Evolutionary conservation across 2,329 filamentous ascomycete species (phyloP).

Genomic region (Pseudonectria buxi): DNA sequence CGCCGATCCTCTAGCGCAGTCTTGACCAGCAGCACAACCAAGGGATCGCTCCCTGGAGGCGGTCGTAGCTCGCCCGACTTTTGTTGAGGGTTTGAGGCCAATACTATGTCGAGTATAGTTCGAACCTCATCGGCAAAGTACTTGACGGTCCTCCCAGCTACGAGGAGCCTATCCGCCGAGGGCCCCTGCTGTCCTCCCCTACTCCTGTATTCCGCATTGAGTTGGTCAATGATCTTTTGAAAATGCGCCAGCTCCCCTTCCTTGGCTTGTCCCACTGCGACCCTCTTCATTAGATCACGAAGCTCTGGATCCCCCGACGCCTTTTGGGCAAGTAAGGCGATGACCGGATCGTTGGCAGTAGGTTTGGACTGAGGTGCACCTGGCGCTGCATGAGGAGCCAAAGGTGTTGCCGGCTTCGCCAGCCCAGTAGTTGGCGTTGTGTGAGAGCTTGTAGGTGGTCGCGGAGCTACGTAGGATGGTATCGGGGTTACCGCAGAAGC

Average conservation of each 20-base stretch:
- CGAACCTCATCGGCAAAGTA: slow-evolving; percentile 55
- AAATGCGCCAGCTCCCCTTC: slow-evolving; percentile 67
- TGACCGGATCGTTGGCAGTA: slow-evolving; percentile 61
- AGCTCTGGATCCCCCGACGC: slow-evolving; percentile 67
- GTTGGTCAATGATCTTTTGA: slow-evolving; percentile 72
- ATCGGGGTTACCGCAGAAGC: slow-evolving; percentile 10
- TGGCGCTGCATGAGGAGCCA: slow-evolving; percentile 7
- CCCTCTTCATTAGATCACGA: slow-evolving; percentile 75
- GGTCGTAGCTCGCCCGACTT: slow-evolving; percentile 46
- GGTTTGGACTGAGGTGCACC: slow-evolving; percentile 16
- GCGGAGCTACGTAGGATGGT: slow-evolving; percentile 18
- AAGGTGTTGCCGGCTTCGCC: slow-evolving; percentile 9
- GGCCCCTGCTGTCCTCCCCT: slow-evolving; percentile 45
- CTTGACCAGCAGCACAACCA: slow-evolving; percentile 52
- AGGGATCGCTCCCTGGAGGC: slow-evolving; percentile 46
- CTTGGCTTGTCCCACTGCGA: slow-evolving; percentile 67
- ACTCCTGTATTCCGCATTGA: slow-evolving; percentile 55
- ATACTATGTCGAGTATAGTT: slow-evolving; percentile 51
- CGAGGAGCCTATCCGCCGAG: slow-evolving; percentile 47
- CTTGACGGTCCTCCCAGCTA: slow-evolving; percentile 49
- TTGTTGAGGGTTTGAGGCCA: slow-evolving; percentile 52
- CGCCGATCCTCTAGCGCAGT: slow-evolving; percentile 46
- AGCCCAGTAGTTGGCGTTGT: slow-evolving; percentile 11
- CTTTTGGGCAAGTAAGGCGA: slow-evolving; percentile 68
- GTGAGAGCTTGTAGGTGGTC: slow-evolving; percentile 11